Conservation (phyloP, 805 yeast genomes). For the Brettanomyces sp. region DNA sequence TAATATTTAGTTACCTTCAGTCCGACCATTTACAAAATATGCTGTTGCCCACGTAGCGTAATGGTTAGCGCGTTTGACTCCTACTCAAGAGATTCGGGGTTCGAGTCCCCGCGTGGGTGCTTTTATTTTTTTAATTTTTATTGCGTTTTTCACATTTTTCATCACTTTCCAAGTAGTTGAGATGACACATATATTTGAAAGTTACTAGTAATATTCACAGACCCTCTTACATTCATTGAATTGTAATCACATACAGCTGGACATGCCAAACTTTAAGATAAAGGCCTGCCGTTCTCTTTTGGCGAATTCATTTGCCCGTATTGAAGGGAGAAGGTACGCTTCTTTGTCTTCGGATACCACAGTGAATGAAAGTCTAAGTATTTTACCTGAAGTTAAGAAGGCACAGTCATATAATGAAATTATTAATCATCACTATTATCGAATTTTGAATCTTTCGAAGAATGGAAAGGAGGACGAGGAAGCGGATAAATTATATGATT, state of each 20-base stretch:
- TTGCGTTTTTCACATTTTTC: no score
- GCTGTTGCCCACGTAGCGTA: conserved; percentile 7
- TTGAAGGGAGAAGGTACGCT: background rate
- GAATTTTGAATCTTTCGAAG: background rate
- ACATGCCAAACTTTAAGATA: no score
- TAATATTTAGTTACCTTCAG: no score
- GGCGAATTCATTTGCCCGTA: no score
- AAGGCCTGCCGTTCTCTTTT: no score
- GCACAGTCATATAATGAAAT: conserved; percentile 3
- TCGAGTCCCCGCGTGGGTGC: conserved; percentile 10
- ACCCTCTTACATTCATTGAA: no score
- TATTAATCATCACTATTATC: conserved; percentile 7
- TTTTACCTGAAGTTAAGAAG: background rate
- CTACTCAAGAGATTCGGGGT: conserved; percentile 10
- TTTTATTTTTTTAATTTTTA: background rate
- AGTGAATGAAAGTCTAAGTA: background rate
- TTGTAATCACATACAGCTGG: no score
- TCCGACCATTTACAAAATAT: no score
- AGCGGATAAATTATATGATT: conserved; percentile 7
- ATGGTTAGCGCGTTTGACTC: conserved; percentile 11
- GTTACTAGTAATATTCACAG: no score
- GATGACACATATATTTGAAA: no score
- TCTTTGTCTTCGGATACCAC: background rate
- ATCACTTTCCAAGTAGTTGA: no score
- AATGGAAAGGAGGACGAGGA: conserved; percentile 2